Evolutionary conservation across 495 filamentous ascomycete genomes (phyloP).

Genomic region (Bacidia gigantensis): DNA sequence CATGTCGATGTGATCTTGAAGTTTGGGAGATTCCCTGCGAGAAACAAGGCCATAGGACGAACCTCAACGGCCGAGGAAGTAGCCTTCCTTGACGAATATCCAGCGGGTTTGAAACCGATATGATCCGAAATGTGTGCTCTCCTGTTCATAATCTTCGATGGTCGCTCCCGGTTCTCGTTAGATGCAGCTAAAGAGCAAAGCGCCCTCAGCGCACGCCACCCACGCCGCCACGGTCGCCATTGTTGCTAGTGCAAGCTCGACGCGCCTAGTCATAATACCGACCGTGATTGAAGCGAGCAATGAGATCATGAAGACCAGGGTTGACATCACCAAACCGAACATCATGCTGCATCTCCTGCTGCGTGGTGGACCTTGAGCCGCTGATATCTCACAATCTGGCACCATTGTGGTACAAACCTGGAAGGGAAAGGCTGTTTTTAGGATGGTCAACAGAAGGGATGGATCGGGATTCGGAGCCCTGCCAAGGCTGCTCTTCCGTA

Average conservation of each 20-base stretch:
- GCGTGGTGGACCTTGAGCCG: neutral
- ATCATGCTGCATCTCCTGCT: neutral
- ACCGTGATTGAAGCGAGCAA: neutral
- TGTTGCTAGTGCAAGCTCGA: neutral
- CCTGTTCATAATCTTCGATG: neutral
- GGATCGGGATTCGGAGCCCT: too few species aligned
- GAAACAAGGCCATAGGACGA: slow-evolving; percentile 17
- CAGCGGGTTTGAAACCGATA: slow-evolving; percentile 12
- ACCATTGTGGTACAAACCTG: too few species aligned
- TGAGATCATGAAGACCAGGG: neutral
- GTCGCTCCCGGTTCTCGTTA: neutral
- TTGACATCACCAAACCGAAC: neutral
- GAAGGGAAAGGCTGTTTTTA: too few species aligned
- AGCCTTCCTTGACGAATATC: slow-evolving; percentile 16
- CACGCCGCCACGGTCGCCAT: neutral
- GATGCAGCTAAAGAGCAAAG: neutral
- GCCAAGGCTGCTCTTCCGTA: too few species aligned
- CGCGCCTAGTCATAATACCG: neutral
- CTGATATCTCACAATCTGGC: neutral
- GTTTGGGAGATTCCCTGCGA: slow-evolving; percentile 15
- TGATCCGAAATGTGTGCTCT: too few species aligned
- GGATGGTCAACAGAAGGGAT: too few species aligned
- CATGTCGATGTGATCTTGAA: slow-evolving; percentile 20
- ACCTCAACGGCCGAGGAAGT: slow-evolving; percentile 18
- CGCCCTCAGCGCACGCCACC: neutral